Conservation (phyloP, 2,329 filamentous ascomycete species). For the Lasiodiplodia theobromae region DNA sequence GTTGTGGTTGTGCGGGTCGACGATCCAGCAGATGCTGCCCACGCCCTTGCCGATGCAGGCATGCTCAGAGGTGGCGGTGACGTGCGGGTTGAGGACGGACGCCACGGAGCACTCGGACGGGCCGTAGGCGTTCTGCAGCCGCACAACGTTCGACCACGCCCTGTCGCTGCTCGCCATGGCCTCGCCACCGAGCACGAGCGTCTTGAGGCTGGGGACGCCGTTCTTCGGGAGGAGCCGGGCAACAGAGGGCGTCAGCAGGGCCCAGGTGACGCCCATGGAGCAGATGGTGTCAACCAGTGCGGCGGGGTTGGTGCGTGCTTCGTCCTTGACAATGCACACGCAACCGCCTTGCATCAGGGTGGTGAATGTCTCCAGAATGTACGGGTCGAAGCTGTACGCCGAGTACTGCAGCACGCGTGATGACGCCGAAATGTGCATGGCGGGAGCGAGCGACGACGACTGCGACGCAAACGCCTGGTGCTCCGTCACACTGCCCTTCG, state of each 20-base stretch:
- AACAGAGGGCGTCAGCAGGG: conserved; percentile 48
- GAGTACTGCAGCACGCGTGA: conserved; percentile 13
- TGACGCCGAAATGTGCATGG: conserved; percentile 32
- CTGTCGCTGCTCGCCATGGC: conserved; percentile 32
- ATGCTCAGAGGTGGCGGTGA: not conserved
- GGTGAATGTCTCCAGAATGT: conserved; percentile 45
- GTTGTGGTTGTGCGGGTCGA: conserved; percentile 38
- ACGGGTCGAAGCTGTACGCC: conserved; percentile 42
- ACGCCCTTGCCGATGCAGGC: conserved; percentile 2
- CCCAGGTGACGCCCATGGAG: conserved; percentile 35
- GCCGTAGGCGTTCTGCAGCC: conserved; percentile 11
- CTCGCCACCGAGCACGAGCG: conserved; percentile 43
- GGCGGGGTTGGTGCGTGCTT: conserved; percentile 52
- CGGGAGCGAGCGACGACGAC: conserved; percentile 30
- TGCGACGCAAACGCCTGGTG: conserved; percentile 39
- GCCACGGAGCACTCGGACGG: conserved; percentile 13
- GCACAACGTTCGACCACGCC: conserved; percentile 32
- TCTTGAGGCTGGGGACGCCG: conserved; percentile 47
- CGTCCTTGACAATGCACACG: conserved; percentile 45
- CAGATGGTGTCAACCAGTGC: conserved; percentile 52
- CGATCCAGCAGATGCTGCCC: conserved; percentile 35
- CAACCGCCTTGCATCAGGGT: conserved; percentile 48
- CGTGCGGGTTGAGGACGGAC: conserved; percentile 32
- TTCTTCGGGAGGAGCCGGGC: conserved; percentile 47
- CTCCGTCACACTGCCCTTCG: conserved; percentile 43